These are phyloP conservation scores for Tremella fuciformis DNA, from an alignment of 768 basidiomycete species.

Conservation along the genomic window DNA sequence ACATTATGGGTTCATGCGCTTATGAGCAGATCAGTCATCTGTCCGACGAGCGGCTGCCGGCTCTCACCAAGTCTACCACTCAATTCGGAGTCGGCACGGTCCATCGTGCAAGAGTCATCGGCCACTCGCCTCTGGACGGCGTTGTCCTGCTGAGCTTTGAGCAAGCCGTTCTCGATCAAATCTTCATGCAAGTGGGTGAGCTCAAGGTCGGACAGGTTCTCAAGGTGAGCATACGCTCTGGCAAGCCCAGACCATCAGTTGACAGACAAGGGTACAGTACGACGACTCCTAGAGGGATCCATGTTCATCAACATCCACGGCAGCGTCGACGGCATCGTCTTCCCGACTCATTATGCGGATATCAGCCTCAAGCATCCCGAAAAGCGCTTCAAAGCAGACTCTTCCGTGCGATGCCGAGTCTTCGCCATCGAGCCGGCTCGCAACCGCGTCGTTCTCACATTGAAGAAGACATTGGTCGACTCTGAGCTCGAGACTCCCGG, in stretches of 20 bases:
- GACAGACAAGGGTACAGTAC: conserved; percentile 61
- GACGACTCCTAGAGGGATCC: conserved; percentile 72
- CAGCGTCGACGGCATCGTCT: conserved; percentile 85
- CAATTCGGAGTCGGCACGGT: conserved; percentile 75
- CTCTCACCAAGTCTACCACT: conserved; percentile 67
- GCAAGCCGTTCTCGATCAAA: conserved; percentile 74
- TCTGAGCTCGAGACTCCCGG: conserved; percentile 71
- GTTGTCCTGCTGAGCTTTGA: conserved; percentile 83
- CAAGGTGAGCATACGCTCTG: conserved; percentile 57
- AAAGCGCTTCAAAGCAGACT: conserved; percentile 80
- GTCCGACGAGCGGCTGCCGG: conserved; percentile 82
- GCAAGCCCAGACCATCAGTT: not conserved
- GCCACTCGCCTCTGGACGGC: conserved; percentile 80
- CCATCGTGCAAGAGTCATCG: conserved; percentile 82
- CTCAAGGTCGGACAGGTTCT: conserved; percentile 80
- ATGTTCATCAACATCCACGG: conserved; percentile 84
- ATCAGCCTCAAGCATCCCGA: conserved; percentile 90
- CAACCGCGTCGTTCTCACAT: conserved; percentile 77
- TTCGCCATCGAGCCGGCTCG: conserved; percentile 76
- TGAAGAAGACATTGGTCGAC: conserved; percentile 84
- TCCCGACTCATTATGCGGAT: conserved; percentile 94
- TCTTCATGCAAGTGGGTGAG: conserved; percentile 77
- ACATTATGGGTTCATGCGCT: conserved; percentile 8
- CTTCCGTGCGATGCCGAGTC: conserved; percentile 78
- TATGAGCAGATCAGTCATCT: conserved; percentile 78